Evolutionary conservation across 306 rosid genomes (phyloP).

Genomic region (Vicia faba): DNA sequence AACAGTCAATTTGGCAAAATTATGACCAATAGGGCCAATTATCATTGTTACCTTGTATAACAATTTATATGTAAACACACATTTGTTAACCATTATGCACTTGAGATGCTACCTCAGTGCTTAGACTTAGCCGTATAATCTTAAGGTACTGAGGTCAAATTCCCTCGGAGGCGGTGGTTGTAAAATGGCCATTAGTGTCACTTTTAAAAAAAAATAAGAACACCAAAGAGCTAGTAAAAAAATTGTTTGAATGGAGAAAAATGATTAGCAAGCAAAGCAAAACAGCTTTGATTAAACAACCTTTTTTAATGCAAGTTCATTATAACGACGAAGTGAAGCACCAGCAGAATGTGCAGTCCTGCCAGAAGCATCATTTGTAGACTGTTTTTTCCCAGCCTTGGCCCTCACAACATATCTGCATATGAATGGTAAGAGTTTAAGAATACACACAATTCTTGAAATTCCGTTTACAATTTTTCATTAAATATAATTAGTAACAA

Average conservation of each 20-base stretch:
- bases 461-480: constrained; percentile 10
- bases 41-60: not conserved
- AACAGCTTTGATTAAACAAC: constrained; percentile 40
- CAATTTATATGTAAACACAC: not conserved
- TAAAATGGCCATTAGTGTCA: no score
- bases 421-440: constrained; percentile 22
- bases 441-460: constrained; percentile 23
- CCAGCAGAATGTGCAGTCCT: constrained; percentile 85
- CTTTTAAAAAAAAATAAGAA: not conserved
- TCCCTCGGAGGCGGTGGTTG: no score
- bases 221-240: no score
- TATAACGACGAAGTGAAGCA: constrained; percentile 86
- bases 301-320: constrained; percentile 87
- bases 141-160: no score
- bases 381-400: constrained; percentile 90
- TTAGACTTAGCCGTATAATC: no score
- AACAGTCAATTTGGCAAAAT: constrained; percentile 12
- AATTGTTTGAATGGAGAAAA: constrained; percentile 1
- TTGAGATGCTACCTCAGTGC: no score
- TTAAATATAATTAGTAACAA: not conserved
- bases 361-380: constrained; percentile 91
- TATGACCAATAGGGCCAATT: constrained; percentile 10
- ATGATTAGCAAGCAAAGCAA: constrained; percentile 18
- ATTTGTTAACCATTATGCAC: constrained; percentile 4
- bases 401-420: constrained; percentile 94